These are phyloP conservation scores for Pythium phragmiticola DNA, from an alignment of 352 stramenopile species.

Conservation along the genomic window DNA sequence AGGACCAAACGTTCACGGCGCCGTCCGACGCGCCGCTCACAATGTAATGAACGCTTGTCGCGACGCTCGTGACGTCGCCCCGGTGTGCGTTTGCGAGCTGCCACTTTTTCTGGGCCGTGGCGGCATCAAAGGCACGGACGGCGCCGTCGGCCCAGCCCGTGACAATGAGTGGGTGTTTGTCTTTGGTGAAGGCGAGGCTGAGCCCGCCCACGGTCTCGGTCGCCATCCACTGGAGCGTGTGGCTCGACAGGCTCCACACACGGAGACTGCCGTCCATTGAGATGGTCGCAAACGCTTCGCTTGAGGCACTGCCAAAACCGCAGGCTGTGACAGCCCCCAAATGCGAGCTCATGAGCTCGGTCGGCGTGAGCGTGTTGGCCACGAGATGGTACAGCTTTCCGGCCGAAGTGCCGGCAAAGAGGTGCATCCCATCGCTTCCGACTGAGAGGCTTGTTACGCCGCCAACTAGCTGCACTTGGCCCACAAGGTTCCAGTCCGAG, in stretches of 20 bases:
- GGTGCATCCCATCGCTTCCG: slow-evolving; percentile 42
- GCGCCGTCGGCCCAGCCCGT: slow-evolving; percentile 76
- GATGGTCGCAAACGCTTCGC: slow-evolving; percentile 70
- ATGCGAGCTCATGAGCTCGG: slow-evolving; percentile 65
- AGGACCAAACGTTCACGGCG: slow-evolving; percentile 87
- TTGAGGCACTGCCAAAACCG: slow-evolving; percentile 49
- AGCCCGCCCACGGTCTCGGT: slow-evolving; percentile 54
- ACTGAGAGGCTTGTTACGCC: slow-evolving; percentile 78
- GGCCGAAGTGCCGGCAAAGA: slow-evolving; percentile 71
- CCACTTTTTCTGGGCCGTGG: slow-evolving; percentile 65
- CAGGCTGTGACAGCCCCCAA: slow-evolving; percentile 59
- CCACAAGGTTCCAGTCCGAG: slow-evolving; percentile 80
- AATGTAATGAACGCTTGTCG: slow-evolving; percentile 64
- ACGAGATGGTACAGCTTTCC: slow-evolving; percentile 74
- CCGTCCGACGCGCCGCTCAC: slow-evolving; percentile 84
- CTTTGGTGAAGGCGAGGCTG: slow-evolving; percentile 42
- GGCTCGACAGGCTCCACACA: slow-evolving; percentile 69
- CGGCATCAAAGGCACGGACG: slow-evolving; percentile 59
- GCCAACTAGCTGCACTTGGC: slow-evolving; percentile 79
- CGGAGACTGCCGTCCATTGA: slow-evolving; percentile 66
- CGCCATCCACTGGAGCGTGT: slow-evolving; percentile 65
- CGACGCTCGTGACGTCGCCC: slow-evolving; percentile 74
- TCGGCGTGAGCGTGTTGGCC: slow-evolving; percentile 44
- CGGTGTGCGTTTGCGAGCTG: slow-evolving; percentile 87
- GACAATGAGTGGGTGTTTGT: slow-evolving; percentile 36